Base-by-base conservation (phyloP, 352 stramenopile genomes). In the Phytophthora parvispora region DNA sequence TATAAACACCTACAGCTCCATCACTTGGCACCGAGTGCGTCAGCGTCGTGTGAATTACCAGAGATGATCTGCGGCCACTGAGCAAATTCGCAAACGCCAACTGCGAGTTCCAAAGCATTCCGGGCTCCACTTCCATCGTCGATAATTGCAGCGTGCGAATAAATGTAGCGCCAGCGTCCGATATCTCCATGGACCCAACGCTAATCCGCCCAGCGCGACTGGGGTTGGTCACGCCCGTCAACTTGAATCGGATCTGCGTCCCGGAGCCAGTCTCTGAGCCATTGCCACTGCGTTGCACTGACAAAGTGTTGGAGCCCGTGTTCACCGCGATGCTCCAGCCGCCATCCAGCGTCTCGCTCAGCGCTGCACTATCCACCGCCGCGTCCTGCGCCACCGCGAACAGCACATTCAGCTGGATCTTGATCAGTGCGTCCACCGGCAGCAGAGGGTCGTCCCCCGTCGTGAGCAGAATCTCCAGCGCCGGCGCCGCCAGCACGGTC, bases 1-100 rank as follows among this genome's bases (percentile, higher is more conserved):
- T 52, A 56, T 79, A 70, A 31, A 94, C 43, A 49, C 75, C 43
- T 15, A 92, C 42, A 27, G 65, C 55, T 25, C 84, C 86, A 29
- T 80, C 77, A 15, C 54, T 67, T 0, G 82, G 84, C 1, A 92
- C 43, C 8, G 22, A 38, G 29, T 87, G 67, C 3, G 68, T 52
- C 16, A 78, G 69, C 7, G 69, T 81, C 27, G 88, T 45, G 0
- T 63, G 53, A 22, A 87, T 54, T 1, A 36, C 43, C 13, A 91
- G 34, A 16, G 74, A 64, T 3, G 77, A 67, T 15, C 20, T 59
- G 24, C 84, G 66, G n/a, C 84, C 84, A 22, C 78, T 87, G 22
- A 91, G 47, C 6, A 75, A 38, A 54, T 72, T 76, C 32, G 60
- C 64, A 12, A 80, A 67, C 12, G 31, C 38, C 16, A 75, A 5